phyloP scores from a whole-genome alignment of 768 basidiomycete species.

The Russula abietina region DNA sequence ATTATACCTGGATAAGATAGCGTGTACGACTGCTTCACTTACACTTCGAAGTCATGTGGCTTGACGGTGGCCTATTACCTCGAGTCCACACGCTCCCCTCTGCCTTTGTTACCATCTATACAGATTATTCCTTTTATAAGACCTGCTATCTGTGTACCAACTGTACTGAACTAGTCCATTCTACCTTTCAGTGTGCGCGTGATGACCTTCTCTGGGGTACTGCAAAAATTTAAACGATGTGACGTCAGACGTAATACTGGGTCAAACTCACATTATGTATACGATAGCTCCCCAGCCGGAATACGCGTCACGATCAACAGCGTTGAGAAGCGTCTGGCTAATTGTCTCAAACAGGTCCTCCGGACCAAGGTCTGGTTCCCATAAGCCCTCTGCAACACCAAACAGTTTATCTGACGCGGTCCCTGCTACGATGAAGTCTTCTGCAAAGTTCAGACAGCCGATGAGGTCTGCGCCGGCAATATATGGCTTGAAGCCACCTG shows the following conservation, averaged over 20 bases:
- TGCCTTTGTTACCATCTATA: not conserved
- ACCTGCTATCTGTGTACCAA: not conserved
- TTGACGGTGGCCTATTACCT: not conserved
- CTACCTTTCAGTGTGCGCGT: slow-evolving; percentile 84
- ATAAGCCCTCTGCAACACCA: slow-evolving; percentile 96
- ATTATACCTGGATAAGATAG: not conserved
- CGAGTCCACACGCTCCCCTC: not conserved
- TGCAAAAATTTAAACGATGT: slow-evolving; percentile 29
- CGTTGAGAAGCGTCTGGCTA: slow-evolving; percentile 90
- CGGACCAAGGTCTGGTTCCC: slow-evolving; percentile 95
- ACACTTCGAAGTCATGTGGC: not conserved
- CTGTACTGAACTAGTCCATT: slow-evolving; percentile 63
- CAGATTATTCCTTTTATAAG: slow-evolving; percentile 4
- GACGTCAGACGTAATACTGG: not conserved
- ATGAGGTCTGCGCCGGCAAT: slow-evolving; percentile 94
- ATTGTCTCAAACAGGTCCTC: slow-evolving; percentile 99
- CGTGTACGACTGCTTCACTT: not conserved
- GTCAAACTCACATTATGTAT: slow-evolving; percentile 76
- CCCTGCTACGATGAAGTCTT: slow-evolving; percentile 95
- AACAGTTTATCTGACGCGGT: slow-evolving; percentile 89
- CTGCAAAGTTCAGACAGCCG: slow-evolving; percentile 87
- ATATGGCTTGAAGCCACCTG: slow-evolving; percentile 78
- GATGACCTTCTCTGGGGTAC: slow-evolving; percentile 68
- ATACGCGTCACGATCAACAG: slow-evolving; percentile 92
- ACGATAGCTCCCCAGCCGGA: slow-evolving; percentile 97